Evolutionary conservation across 2,329 filamentous ascomycete genomes (phyloP).

Genomic region (Onygenales sp.): DNA sequence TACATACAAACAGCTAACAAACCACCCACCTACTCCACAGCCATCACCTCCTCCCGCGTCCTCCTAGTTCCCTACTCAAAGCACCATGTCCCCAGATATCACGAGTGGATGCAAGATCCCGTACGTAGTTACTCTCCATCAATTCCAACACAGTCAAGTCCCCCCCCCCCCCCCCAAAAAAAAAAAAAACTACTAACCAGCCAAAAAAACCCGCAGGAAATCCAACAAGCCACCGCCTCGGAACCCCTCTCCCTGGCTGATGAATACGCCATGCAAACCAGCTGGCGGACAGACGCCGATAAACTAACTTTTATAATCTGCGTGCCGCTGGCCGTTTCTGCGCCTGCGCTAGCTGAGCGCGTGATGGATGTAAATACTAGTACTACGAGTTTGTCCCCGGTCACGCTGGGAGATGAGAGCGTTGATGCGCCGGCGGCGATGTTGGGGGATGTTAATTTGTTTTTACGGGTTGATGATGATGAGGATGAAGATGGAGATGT

Average conservation of each 20-base stretch:
- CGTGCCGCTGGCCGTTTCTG: slow-evolving; percentile 28
- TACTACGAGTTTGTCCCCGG: neutral
- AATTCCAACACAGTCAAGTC: too few species aligned
- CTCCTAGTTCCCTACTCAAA: slow-evolving; percentile 76
- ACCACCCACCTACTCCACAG: slow-evolving; percentile 38
- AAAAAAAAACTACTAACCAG: slow-evolving; percentile 1
- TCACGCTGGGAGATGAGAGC: slow-evolving; percentile 26
- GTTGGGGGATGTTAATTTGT: slow-evolving; percentile 73
- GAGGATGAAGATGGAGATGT: slow-evolving; percentile 25
- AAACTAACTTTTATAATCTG: slow-evolving; percentile 92
- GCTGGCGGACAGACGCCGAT: slow-evolving; percentile 71
- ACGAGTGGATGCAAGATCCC: slow-evolving; percentile 84
- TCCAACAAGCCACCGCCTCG: slow-evolving; percentile 78
- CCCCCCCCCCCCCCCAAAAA: neutral
- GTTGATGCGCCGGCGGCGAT: slow-evolving; percentile 50
- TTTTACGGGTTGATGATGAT: slow-evolving; percentile 54
- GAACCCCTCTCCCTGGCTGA: slow-evolving; percentile 70
- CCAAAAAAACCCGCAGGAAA: slow-evolving; percentile 40
- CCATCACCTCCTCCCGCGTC: slow-evolving; percentile 54
- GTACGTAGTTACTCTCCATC: slow-evolving; percentile 26
- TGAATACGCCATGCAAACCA: slow-evolving; percentile 84
- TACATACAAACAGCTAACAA: too few species aligned
- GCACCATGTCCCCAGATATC: slow-evolving; percentile 74
- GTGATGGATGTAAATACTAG: neutral
- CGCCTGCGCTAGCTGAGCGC: too few species aligned